These are phyloP conservation scores for Sphaceloma murrayae DNA, from an alignment of 2,329 filamentous ascomycete genomes.

Conservation along the genomic window DNA sequence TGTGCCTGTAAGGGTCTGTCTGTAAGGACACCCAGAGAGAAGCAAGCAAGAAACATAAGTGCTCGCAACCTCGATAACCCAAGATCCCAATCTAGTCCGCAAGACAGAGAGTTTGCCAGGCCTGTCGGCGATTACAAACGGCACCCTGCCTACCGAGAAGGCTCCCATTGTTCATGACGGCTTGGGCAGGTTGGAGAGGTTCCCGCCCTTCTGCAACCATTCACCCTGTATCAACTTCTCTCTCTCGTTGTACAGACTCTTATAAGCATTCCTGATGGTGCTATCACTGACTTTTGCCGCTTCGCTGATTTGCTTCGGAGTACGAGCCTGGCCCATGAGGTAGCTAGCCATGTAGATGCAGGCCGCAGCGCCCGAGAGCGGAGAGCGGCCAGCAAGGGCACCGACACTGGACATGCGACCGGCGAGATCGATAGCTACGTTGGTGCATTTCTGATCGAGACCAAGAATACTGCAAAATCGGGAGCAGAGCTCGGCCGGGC, in stretches of 20 bases:
- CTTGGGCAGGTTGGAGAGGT: constrained; percentile 59
- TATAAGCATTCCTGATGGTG: constrained; percentile 93
- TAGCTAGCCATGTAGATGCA: constrained; percentile 95
- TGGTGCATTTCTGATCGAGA: constrained; percentile 64
- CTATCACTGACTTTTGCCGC: constrained; percentile 90
- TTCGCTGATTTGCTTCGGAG: constrained; percentile 75
- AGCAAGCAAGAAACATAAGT: too few relatives aligned
- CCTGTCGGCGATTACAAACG: too few relatives aligned
- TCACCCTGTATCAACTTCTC: constrained; percentile 65
- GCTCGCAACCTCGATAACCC: too few relatives aligned
- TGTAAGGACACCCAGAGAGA: neutral
- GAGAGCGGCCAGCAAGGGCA: constrained; percentile 82
- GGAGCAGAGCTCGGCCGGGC: constrained; percentile 53
- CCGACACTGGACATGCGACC: constrained; percentile 66
- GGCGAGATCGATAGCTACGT: constrained; percentile 70
- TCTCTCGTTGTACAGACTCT: constrained; percentile 66
- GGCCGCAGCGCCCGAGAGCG: constrained; percentile 84
- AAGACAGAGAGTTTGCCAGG: neutral
- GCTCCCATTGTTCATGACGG: constrained; percentile 20
- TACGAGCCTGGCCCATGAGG: constrained; percentile 67
- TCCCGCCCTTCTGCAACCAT: constrained; percentile 64
- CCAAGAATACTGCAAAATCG: constrained; percentile 82
- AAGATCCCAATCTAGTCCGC: too few relatives aligned
- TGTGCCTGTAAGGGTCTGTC: neutral
- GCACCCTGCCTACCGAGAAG: too few relatives aligned